Conservation (phyloP, 305 asterid species). For the Fraxinus nigra region DNA sequence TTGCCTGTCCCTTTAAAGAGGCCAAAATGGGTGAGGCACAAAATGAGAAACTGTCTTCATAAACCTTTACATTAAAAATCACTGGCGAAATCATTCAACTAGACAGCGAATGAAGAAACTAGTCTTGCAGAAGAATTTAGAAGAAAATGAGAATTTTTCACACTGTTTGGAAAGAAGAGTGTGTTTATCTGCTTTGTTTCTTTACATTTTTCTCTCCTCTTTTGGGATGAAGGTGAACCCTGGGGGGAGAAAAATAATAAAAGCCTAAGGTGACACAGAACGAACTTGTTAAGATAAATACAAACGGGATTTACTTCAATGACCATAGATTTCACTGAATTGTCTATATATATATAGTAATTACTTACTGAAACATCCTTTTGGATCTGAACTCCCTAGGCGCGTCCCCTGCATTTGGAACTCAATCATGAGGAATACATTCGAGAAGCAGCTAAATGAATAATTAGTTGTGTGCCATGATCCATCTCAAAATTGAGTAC, state of each 20-base stretch:
- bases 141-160: neutral
- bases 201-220: neutral
- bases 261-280: neutral
- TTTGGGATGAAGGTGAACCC: slow-evolving; percentile 1
- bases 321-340: slow-evolving; percentile 14
- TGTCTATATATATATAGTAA: slow-evolving; percentile 22
- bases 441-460: slow-evolving; percentile 9
- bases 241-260: neutral
- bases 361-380: slow-evolving; percentile 98
- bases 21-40: neutral
- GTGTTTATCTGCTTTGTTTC: neutral
- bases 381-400: slow-evolving; percentile 97
- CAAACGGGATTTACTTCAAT: slow-evolving; percentile 19
- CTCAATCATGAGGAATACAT: slow-evolving; percentile 11
- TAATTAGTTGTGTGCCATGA: neutral
- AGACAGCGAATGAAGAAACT: neutral
- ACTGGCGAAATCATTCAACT: neutral
- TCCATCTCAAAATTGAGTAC: neutral
- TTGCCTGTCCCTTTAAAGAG: neutral
- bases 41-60: neutral
- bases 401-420: slow-evolving; percentile 85
- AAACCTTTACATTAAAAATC: neutral
- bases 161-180: neutral
- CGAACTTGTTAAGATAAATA: slow-evolving; percentile 3
- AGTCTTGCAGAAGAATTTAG: neutral